Evolutionary conservation across 2,329 filamentous ascomycete species (phyloP), one percentile per base, ranked within the genome.

Genomic region (Allantophomopsis cytisporea): DNA sequence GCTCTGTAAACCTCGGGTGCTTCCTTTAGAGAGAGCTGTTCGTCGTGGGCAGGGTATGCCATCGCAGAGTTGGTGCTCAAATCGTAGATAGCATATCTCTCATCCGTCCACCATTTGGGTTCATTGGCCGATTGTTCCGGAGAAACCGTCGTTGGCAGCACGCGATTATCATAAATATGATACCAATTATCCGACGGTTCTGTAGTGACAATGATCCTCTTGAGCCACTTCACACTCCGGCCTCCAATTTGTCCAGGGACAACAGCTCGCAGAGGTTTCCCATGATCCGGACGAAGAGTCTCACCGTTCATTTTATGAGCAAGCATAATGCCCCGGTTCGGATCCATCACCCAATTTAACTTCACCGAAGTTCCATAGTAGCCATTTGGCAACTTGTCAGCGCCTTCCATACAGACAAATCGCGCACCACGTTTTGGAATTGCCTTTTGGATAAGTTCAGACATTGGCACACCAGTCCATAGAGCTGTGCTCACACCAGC

Each of bases 261-360:
- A 7, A 94, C 77, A 6, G 80, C 78, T 44, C 88, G 71, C 33
- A 95, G 60, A 1, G 88, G 88, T 47, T 83, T 83, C 14, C 88
- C 88, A 50, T 95, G 88, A 54, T 94, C 88, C 0, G 86, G 85
- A 36, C 73, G 68, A 5, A 95, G 69, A 42, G 69, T 62, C 52
- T 88, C 83, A 35, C 87, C 88, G 46, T 95, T 95, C 86, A 94
- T 94, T 54, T 76, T 81, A 57, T 94, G 80, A 2, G 87, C 83
- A 11, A 95, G 66, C 76, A 94, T 80, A 53, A 95, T 82, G 6
- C 86, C 86, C 39, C 76, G 71, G 47, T 89, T 85, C 0, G 75
- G 72, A 54, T 94, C 85, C 73, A 88, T 75, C 10, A 76, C 86
- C 84, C 86, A 94, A 51, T 84, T 87, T 37, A 94, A 65, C 57